phyloP scores from a whole-genome alignment of 495 filamentous ascomycete genomes.

The Glutinoglossum americanum region DNA sequence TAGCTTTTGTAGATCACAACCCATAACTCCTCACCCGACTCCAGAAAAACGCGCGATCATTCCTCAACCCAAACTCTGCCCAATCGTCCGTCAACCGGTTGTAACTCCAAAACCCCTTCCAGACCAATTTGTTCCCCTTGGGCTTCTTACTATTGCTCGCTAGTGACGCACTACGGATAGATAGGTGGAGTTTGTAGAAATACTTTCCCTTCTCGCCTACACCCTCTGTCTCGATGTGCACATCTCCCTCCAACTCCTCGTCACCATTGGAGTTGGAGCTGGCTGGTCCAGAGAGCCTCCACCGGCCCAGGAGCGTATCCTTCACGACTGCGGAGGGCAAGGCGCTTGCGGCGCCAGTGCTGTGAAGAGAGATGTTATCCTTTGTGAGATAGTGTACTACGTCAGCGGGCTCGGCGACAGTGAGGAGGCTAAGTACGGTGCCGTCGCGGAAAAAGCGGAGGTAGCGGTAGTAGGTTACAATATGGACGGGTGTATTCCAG shows the following conservation, averaged over 20 bases:
- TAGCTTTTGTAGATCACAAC: too few relatives aligned
- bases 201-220: constrained; percentile 50
- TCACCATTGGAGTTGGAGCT: neutral
- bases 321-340: constrained; percentile 30
- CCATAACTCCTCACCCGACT: constrained; percentile 62
- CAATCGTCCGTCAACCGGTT: constrained; percentile 77
- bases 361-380: constrained; percentile 18
- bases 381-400: constrained; percentile 27
- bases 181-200: constrained; percentile 56
- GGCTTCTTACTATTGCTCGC: constrained; percentile 15
- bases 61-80: constrained; percentile 63
- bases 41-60: constrained; percentile 74
- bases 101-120: constrained; percentile 86
- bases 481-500: constrained; percentile 76
- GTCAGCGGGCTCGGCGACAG: constrained; percentile 60
- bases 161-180: constrained; percentile 33
- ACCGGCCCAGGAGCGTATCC: constrained; percentile 36
- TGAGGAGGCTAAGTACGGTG: constrained; percentile 51
- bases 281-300: constrained; percentile 26
- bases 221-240: constrained; percentile 77
- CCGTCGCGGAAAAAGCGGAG: constrained; percentile 88
- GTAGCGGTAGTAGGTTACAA: constrained; percentile 95
- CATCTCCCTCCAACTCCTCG: constrained; percentile 33
- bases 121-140: constrained; percentile 63
- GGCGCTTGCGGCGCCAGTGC: constrained; percentile 10